A percentile compares a stretch with the other conserved stretches of the same genome.
Evolutionary conservation across 192 early-diverging fungal genomes (phyloP).

Genomic region (Entophlyctis luteolus): DNA sequence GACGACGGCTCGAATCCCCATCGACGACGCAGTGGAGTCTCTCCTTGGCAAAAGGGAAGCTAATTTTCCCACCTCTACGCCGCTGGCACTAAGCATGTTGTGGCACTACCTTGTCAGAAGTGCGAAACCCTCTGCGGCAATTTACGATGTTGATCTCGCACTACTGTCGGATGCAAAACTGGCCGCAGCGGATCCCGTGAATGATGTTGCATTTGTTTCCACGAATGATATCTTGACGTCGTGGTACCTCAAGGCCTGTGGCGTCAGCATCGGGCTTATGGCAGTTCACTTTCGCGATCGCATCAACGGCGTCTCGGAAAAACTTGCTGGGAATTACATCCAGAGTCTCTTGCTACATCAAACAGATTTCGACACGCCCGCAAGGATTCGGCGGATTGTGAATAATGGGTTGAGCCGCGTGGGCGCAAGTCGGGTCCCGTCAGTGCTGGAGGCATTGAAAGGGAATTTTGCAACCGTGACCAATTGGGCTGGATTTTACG

Average conservation of each 20-base stretch:
- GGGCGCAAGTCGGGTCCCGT: too few species aligned
- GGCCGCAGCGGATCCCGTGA: background rate
- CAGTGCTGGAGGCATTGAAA: too few species aligned
- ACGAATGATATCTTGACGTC: background rate
- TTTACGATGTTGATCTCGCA: background rate
- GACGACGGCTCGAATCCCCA: background rate
- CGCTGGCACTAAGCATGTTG: background rate
- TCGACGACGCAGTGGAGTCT: background rate
- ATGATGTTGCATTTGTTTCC: background rate
- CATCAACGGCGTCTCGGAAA: background rate
- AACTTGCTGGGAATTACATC: background rate
- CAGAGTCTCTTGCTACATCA: background rate
- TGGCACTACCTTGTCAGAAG: background rate
- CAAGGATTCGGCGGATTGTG: background rate
- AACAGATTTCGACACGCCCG: background rate
- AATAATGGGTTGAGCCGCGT: background rate
- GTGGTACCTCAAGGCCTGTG: background rate
- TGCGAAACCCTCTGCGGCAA: background rate
- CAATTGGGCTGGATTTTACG: background rate
- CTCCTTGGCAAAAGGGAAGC: background rate
- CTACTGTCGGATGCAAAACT: background rate
- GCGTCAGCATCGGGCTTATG: background rate
- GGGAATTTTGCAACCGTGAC: background rate
- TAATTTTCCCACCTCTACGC: background rate
- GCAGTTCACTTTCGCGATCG: background rate